Base-by-base conservation (phyloP, 2,329 filamentous ascomycete genomes). In the Boeremia lycopersici region DNA sequence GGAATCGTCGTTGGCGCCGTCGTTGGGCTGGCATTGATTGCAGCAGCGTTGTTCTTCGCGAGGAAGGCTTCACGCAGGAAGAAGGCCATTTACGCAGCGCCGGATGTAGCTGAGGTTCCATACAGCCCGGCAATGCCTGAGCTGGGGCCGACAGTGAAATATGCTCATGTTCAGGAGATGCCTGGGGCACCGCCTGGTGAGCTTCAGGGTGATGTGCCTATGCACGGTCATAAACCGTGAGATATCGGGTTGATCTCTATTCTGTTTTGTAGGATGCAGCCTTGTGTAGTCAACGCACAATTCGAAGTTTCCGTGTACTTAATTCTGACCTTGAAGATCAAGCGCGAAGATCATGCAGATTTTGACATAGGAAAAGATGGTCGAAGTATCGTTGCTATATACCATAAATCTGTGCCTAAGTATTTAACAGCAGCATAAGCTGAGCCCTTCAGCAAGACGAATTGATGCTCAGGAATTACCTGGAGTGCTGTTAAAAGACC, bases 1-100 rank as follows among this genome's bases (percentile, higher is more conserved):
- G 48, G 48, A 8, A 40, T 51, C 8, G 48, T 45, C 3, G 28
- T 52, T 35, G 49, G 49, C 31, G 49, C 35, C 7, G 30, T 52
- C 23, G 49, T 30, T 1, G 49, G 49, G 12, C 12, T 52, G 11
- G 49, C 30, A 4, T 23, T 51, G 28, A 11, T 51, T 10, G 41
- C 41, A 45, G 48, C 48, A n/a, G 41, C 34, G 6, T 15, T 51
- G 10, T 45, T 45, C 10, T 40, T 51, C 8, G 40, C 41, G 6
- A n/a, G 41, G 5, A 39, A 41, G 9, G 48, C 48, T 11, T 44
- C 41, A 9, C 41, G 34, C 4, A 51, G 34, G 48, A 51, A 51
- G 49, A 28, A 33, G 1, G 17, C 12, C 8, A 11, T 5, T 10
- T 23, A 33, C 29, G 17, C 11, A 12, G 28, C 13, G 11, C 15